Evolutionary conservation across 2,329 filamentous ascomycete species (phyloP), one percentile per base, ranked within the genome.

Genomic region (Penicillium olsonii): DNA sequence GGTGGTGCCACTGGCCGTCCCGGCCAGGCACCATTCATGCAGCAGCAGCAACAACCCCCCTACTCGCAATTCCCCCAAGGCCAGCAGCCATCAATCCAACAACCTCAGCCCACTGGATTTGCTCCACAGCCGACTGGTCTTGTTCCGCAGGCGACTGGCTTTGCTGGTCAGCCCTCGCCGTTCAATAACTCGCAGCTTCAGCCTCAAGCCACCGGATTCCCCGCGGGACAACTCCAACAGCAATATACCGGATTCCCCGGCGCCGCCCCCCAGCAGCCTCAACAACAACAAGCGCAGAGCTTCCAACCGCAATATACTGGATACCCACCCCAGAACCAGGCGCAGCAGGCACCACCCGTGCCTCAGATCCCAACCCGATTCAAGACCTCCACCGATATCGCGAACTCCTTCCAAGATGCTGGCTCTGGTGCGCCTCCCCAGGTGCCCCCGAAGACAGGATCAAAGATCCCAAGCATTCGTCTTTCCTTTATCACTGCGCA

Each of bases 401-500:
- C 83, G 52, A 80, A 83, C 62, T 86, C 83, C 7, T 87, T 87
- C 68, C 74, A 78, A 51, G 61, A 67, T 56, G 66, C 45, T 37
- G 50, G 56, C 18, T 49, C 69, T 11, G 72, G 78, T 19, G 72
- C 78, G 15, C 76, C 82, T 22, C 78, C 84, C 10, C 74, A 84
- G 11, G 81, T 87, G 62, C 84, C 87, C 57, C 80, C 87, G 6
- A 84, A 83, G 63, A 70, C 52, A 22, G 74, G 80, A 11, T 85
- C 82, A 61, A 94, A 88, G 75, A 96, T 99, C 48, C 94, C 94
- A 22, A 97, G 88, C 68, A 95, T 97, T 58, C 83, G 94, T 42
- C 76, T 99, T 53, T 96, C 92, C 3, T 99, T 99, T 70, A 96
- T 99, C 66, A 96, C 92, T 2, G 92, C 90, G 20, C 84, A 87